phyloP scores from a whole-genome alignment of 371 early-diverging fungal species.

The Vairimorpha necatrix region DNA sequence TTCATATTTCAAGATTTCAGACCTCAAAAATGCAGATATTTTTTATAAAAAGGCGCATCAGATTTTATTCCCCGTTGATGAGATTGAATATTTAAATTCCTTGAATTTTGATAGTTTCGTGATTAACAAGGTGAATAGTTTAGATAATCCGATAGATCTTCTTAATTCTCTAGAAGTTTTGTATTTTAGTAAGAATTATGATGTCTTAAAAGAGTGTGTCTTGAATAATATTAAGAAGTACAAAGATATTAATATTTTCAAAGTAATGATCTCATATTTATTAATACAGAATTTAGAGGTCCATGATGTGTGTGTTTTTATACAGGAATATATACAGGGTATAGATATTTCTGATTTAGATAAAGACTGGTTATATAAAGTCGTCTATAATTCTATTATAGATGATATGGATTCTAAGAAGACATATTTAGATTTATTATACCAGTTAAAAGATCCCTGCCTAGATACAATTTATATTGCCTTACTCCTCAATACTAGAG shows the following conservation, averaged over 20 bases:
- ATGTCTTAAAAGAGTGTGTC: not conserved
- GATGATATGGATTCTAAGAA: not conserved
- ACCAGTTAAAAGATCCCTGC: not conserved
- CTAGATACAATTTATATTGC: not conserved
- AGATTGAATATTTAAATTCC: not conserved
- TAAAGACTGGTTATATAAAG: constrained; percentile 8
- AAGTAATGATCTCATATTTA: not conserved
- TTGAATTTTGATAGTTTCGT: not conserved
- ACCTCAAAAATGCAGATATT: not conserved
- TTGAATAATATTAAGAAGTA: not conserved
- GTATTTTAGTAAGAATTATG: not conserved
- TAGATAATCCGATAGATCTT: not conserved
- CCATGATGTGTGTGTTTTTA: not conserved
- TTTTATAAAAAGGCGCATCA: not conserved
- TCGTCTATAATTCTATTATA: not conserved
- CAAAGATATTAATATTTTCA: not conserved
- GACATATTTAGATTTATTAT: not conserved
- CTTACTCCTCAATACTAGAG: not conserved
- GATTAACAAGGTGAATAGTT: not conserved
- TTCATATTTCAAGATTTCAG: not conserved
- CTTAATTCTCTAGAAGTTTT: not conserved
- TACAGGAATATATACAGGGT: not conserved
- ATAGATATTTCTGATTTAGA: not conserved
- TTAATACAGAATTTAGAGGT: not conserved
- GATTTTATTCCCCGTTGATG: not conserved